phyloP scores from a whole-genome alignment of 192 early-diverging fungal genomes.

The Backusella luteola region DNA sequence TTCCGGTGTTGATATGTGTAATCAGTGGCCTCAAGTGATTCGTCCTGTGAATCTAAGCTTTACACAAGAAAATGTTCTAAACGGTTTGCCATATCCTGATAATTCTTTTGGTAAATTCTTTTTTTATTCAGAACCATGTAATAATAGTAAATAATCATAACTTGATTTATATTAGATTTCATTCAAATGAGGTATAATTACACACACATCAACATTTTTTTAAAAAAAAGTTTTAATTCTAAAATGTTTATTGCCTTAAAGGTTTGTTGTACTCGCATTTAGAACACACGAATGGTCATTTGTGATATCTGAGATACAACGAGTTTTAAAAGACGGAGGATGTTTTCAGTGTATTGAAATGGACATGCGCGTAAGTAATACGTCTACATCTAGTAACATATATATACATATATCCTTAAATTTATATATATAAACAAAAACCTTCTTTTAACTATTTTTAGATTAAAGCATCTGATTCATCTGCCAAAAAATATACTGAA shows the following conservation, averaged over 20 bases:
- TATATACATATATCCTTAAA: background rate
- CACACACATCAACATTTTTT: background rate
- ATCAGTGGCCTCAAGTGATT: slow-evolving; percentile 28
- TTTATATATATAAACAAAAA: background rate
- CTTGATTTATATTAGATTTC: slow-evolving; percentile 19
- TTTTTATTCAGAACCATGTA: background rate
- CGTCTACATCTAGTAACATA: background rate
- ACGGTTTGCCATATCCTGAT: slow-evolving; percentile 28
- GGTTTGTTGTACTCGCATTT: slow-evolving; percentile 28
- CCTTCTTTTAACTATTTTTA: background rate
- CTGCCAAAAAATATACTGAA: background rate
- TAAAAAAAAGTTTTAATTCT: background rate
- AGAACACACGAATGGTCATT: slow-evolving; percentile 27
- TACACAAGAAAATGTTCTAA: slow-evolving; percentile 19
- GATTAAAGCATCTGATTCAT: slow-evolving; percentile 2
- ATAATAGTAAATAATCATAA: background rate
- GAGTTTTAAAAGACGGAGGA: slow-evolving; percentile 31
- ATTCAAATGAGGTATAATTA: slow-evolving; percentile 21
- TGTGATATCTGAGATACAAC: slow-evolving; percentile 18
- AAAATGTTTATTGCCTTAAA: background rate
- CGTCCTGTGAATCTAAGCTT: slow-evolving; percentile 27
- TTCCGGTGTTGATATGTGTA: slow-evolving; percentile 28
- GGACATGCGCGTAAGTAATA: slow-evolving; percentile 15
- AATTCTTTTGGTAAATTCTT: slow-evolving; percentile 25
- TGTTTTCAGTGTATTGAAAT: slow-evolving; percentile 30